Base-by-base conservation (phyloP, 805 yeast genomes). In the Suhomyces sp. region DNA sequence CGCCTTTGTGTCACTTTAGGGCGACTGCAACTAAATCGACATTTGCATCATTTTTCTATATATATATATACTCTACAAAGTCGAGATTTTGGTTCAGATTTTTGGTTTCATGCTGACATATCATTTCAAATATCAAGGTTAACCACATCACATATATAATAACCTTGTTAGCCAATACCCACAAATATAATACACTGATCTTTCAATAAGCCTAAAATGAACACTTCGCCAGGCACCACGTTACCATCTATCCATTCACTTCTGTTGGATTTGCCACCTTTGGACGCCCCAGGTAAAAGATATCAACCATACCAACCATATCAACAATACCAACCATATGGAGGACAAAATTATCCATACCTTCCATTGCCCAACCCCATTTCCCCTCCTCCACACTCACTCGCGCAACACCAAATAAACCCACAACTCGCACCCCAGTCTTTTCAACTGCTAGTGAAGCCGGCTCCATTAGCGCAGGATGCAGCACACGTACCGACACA, bases 231-330 rank as follows among this genome's bases (percentile, higher is more conserved):
- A 23, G 51, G 51, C 15, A 48, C 46, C 29, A 58, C 63, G 46
- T 64, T 72, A 27, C 78, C 77, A 22, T 64, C 74, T 22, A 71
- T 72, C 48, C 70, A 65, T 51, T 62, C 71, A 44, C 69, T 72
- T 44, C 60, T 62, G 49, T 66, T 72, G 63, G 74, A 72, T 45
- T 59, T 71, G 53, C 71, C 71, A 7, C 33, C 64, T 58, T 46
- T 52, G 19, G 48, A 46, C 27, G 40, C 12, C 4, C 42, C 38
- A 6, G 19, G 31, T 22, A 22, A 23, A 24, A 23, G 31, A 23
- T 42, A 24, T 22, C 46, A 42, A 42, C 46, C 22, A 23, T 29
- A 48, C 24, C 46, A 42, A 24, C 46, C 24, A 23, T 29, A 48
- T 35, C 50, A 38, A 13, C 42, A 38, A 15, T 38, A 48, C 44